Percentiles rank a stretch among this genome's conserved stretches.
phyloP scores from a whole-genome alignment of 1,139 yeast genomes.

The Taphrina deformans region DNA sequence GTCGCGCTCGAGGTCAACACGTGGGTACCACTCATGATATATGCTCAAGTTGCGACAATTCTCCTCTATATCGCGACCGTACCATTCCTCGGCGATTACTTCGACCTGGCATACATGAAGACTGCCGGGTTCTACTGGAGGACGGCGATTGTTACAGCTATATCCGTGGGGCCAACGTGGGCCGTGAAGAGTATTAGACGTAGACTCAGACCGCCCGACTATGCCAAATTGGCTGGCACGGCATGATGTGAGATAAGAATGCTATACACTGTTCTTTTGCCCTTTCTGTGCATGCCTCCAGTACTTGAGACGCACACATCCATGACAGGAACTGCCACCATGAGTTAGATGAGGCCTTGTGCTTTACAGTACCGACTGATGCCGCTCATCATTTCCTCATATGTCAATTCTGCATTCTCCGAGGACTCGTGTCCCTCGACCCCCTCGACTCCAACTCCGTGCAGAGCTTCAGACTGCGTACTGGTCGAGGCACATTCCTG shows the following conservation, averaged over 20 bases:
- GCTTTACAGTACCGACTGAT: background rate
- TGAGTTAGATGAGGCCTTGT: background rate
- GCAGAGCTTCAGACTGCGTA: too few species aligned
- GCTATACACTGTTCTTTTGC: too few species aligned
- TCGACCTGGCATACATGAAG: slow-evolving; percentile 64
- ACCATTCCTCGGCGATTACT: slow-evolving; percentile 83
- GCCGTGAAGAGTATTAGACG: slow-evolving; percentile 71
- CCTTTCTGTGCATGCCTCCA: too few species aligned
- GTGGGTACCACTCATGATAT: slow-evolving; percentile 68
- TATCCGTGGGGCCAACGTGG: slow-evolving; percentile 90
- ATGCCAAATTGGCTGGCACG: slow-evolving; percentile 48
- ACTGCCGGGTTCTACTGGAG: slow-evolving; percentile 70
- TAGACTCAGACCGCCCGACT: slow-evolving; percentile 84
- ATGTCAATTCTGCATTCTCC: too few species aligned
- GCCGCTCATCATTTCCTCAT: background rate
- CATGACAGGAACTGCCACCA: too few species aligned
- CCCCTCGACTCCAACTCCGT: too few species aligned
- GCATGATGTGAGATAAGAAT: background rate
- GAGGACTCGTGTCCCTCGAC: too few species aligned
- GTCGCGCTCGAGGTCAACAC: slow-evolving; percentile 88
- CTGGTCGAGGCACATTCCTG: background rate
- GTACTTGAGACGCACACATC: too few species aligned
- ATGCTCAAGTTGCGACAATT: slow-evolving; percentile 70
- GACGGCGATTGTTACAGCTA: slow-evolving; percentile 58
- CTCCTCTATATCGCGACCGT: slow-evolving; percentile 67